Evolutionary conservation across 768 basidiomycete genomes (phyloP), one percentile per base, ranked within the genome.

Genomic region (Lactarius deliciosus): DNA sequence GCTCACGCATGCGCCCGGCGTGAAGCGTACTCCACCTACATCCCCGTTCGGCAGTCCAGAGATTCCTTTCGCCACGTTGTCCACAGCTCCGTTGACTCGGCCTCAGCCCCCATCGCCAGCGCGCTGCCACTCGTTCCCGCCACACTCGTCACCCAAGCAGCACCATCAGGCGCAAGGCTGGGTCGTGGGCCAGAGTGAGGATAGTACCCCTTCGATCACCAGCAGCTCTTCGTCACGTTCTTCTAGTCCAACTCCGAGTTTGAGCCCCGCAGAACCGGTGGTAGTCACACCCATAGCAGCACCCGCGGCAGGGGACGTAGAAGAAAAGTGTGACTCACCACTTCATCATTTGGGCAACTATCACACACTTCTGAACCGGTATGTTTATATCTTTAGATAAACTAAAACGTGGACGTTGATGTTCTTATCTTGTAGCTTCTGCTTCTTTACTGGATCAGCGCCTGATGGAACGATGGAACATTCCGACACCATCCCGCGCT

Each of bases 371-470:
- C 74, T 92, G 65, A 84, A 85, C 75, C 85, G 80, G 90, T 90
- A 71, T 56, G 85, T 81, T 18, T 36, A 16, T 38, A 57, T 53
- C 58, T 60, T 54, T 58, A 22, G 13, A 9, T 22, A 30, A 18
- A 20, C 41, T 13, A 38, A 13, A 56, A 61, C 53, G 34, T 30
- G 36, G 45, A 2, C 2, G 34, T 25, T 73, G 53, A 77, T 58
- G 50, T 50, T 6, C 25, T 69, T 50, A 63, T 20, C 36, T 60
- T 28, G 15, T 62, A 92, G 91, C 71, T 92, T 89, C 75, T 92
- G 91, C 78, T 92, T 92, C 77, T 92, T 84, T 76, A 92, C 91
- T 2, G 91, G 91, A 1, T 71, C 80, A 3, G 83, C 25, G 11
- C 16, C 62, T 3, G 58, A 56, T 36, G 57, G 38, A 30, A 34